phyloP scores from a whole-genome alignment of 495 filamentous ascomycete genomes.

The Lasiosphaeria ovina region DNA sequence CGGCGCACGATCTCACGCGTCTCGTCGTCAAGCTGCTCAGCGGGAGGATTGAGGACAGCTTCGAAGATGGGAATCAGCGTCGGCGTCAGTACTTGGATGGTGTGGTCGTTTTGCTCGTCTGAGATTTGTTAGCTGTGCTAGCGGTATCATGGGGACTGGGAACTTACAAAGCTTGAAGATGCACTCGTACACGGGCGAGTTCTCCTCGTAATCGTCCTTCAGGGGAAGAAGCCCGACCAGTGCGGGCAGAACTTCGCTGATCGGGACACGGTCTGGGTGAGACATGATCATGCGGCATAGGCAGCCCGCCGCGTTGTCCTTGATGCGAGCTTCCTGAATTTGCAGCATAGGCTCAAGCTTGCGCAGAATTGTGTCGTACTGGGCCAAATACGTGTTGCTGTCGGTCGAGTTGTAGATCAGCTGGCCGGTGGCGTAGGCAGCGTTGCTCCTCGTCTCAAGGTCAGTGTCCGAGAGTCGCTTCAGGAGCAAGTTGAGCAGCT shows the following conservation, averaged over 20 bases:
- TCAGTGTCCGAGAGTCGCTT: conserved; percentile 90
- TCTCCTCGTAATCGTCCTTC: conserved; percentile 95
- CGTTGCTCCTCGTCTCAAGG: conserved; percentile 88
- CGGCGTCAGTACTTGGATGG: conserved; percentile 71
- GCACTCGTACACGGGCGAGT: conserved; percentile 85
- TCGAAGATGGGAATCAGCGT: conserved; percentile 77
- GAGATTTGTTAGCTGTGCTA: conserved; percentile 18
- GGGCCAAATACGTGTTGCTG: conserved; percentile 64
- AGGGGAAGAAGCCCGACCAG: conserved; percentile 78
- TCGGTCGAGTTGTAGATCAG: conserved; percentile 76
- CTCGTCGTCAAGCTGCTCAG: conserved; percentile 81
- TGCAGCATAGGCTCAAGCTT: conserved; percentile 84
- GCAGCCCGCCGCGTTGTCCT: conserved; percentile 94
- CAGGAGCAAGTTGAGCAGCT: conserved; percentile 75
- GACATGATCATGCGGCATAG: conserved; percentile 87
- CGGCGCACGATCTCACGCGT: conserved; percentile 53
- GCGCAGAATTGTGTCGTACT: conserved; percentile 70
- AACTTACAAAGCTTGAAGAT: conserved; percentile 80
- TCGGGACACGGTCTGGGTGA: conserved; percentile 73
- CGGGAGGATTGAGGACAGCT: conserved; percentile 71
- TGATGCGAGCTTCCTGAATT: conserved; percentile 68
- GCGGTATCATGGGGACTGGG: background rate
- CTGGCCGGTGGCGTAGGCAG: conserved; percentile 84
- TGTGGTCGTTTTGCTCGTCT: conserved; percentile 73
- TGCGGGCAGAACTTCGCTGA: conserved; percentile 75